phyloP scores from a whole-genome alignment of 2,329 filamentous ascomycete genomes.

The Teratosphaeria destructans region DNA sequence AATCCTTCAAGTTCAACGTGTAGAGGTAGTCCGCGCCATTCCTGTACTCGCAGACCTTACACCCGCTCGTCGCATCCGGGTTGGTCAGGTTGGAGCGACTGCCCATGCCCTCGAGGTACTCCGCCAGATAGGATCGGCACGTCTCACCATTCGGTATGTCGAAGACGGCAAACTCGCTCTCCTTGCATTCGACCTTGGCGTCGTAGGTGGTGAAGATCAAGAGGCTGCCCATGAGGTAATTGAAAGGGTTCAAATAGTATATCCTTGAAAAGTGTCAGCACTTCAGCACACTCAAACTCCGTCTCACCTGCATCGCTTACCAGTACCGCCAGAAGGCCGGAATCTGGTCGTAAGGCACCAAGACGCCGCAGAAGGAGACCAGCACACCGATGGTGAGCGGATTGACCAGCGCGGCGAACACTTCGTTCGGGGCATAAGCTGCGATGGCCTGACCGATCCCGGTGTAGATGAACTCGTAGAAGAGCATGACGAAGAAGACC shows the following conservation, averaged over 20 bases:
- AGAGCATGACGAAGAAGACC: constrained; percentile 74
- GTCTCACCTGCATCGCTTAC: constrained; percentile 35
- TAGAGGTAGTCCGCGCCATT: constrained; percentile 50
- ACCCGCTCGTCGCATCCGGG: constrained; percentile 45
- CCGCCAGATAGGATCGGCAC: constrained; percentile 54
- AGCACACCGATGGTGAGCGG: constrained; percentile 77
- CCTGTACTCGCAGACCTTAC: constrained; percentile 52
- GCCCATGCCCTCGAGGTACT: constrained; percentile 31
- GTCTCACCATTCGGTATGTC: constrained; percentile 51
- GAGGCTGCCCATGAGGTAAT: constrained; percentile 69
- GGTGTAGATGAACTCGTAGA: constrained; percentile 76
- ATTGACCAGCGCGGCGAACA: constrained; percentile 70
- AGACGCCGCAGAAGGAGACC: constrained; percentile 78
- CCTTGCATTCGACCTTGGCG: constrained; percentile 48
- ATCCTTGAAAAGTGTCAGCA: not conserved
- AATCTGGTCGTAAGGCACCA: constrained; percentile 68
- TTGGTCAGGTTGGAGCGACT: constrained; percentile 44
- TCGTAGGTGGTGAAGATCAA: constrained; percentile 60
- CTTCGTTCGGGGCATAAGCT: constrained; percentile 65
- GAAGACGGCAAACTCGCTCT: constrained; percentile 60
- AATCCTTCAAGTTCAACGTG: constrained; percentile 49
- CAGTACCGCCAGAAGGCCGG: constrained; percentile 67
- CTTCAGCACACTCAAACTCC: not conserved
- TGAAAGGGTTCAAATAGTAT: constrained; percentile 79
- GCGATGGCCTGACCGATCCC: constrained; percentile 68